Evolutionary conservation across 129 eudicot species (phyloP).

Genomic region (Flaveria trinervia): DNA sequence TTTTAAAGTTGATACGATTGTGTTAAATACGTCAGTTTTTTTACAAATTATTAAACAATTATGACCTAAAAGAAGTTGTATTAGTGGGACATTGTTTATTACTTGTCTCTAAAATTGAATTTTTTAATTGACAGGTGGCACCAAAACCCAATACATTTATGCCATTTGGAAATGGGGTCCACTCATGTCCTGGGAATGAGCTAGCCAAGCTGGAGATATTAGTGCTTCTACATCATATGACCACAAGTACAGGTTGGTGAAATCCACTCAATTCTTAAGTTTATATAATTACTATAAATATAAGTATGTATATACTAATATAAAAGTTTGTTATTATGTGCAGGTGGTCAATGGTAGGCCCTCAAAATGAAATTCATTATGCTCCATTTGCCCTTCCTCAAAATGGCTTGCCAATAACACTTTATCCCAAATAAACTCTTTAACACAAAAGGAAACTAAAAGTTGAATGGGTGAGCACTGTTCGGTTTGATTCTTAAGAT

Average conservation of each 20-base stretch:
- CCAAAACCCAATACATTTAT: constrained; percentile 89
- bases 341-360: constrained; percentile 97
- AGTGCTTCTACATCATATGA: constrained; percentile 80
- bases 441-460: background rate
- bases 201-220: constrained; percentile 90
- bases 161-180: constrained; percentile 99
- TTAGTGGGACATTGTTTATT: background rate
- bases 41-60: background rate
- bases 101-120: constrained; percentile 17
- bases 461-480: background rate
- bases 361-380: constrained; percentile 88
- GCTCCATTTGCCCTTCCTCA: constrained; percentile 99
- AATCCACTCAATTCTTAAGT: constrained; percentile 8
- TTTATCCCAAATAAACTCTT: constrained; percentile 42
- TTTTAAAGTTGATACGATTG: background rate
- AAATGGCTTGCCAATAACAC: constrained; percentile 79
- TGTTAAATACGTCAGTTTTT: background rate
- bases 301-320: background rate
- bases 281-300: constrained; percentile 9
- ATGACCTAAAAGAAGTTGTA: background rate
- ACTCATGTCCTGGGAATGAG: constrained; percentile 96
- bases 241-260: constrained; percentile 91
- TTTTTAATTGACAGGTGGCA: constrained; percentile 65
- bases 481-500: background rate
- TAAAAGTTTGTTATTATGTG: constrained; percentile 26